These are phyloP conservation scores for Eremothecium cymbalariae DNA, from an alignment of 1,139 yeast species.

Conservation along the genomic window DNA sequence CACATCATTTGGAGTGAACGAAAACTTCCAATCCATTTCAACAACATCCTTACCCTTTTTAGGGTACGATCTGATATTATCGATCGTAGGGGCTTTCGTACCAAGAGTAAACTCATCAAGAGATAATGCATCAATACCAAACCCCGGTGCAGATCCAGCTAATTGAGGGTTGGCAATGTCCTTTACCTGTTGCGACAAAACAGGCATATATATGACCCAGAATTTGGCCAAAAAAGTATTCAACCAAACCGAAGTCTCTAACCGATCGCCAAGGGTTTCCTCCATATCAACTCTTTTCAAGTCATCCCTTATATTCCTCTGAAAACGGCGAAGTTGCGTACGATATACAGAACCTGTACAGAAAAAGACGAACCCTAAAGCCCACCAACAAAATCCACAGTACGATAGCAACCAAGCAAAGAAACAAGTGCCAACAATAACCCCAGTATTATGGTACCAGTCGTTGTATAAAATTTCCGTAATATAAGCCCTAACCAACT, in stretches of 20 bases:
- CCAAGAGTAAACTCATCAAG: slow-evolving; percentile 74
- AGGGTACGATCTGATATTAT: slow-evolving; percentile 62
- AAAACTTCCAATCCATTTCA: slow-evolving; percentile 79
- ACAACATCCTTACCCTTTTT: slow-evolving; percentile 56
- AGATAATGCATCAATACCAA: slow-evolving; percentile 64
- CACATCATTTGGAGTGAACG: slow-evolving; percentile 72
- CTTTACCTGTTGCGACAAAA: slow-evolving; percentile 66
- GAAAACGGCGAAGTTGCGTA: slow-evolving; percentile 63
- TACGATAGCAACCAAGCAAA: slow-evolving; percentile 62
- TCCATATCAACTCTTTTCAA: slow-evolving; percentile 52
- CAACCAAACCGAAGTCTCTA: slow-evolving; percentile 75
- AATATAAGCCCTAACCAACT: slow-evolving; percentile 48
- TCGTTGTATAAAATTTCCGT: slow-evolving; percentile 63
- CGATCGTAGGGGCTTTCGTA: slow-evolving; percentile 67
- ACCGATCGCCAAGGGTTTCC: slow-evolving; percentile 51
- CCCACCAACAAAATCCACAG: slow-evolving; percentile 37
- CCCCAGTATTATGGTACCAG: slow-evolving; percentile 59
- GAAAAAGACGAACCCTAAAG: slow-evolving; percentile 49
- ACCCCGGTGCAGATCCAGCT: slow-evolving; percentile 70
- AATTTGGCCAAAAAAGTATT: slow-evolving; percentile 68
- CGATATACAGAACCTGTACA: slow-evolving; percentile 60
- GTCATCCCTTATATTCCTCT: slow-evolving; percentile 65
- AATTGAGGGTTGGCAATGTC: slow-evolving; percentile 56
- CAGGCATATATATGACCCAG: slow-evolving; percentile 85
- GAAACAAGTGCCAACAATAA: slow-evolving; percentile 62